Conservation (phyloP, 257 asterid genomes). For the Capsicum chinense region DNA sequence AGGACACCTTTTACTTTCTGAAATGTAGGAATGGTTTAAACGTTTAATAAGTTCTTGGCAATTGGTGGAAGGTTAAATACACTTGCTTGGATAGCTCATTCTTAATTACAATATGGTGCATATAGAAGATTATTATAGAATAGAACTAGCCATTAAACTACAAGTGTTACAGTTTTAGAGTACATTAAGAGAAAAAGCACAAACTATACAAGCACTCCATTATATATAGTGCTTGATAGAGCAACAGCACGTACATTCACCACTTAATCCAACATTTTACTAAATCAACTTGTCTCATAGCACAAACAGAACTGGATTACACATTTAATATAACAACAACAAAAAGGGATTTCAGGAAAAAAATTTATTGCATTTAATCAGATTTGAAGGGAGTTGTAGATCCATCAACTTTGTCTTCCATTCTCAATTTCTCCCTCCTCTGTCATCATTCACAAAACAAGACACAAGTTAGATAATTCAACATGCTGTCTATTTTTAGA, state of each 20-base stretch:
- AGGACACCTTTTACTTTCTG: not conserved
- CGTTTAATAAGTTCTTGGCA: not conserved
- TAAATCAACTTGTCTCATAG: conserved; percentile 15
- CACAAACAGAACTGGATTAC: not conserved
- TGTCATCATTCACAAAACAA: not conserved
- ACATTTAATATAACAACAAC: not conserved
- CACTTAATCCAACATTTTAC: conserved; percentile 17
- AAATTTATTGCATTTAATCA: conserved; percentile 5
- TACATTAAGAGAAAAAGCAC: not conserved
- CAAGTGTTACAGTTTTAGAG: not conserved
- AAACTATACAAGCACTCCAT: conserved; percentile 28
- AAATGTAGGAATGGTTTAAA: not conserved
- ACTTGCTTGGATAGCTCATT: not conserved
- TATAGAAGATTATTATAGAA: not conserved
- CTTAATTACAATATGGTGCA: not conserved
- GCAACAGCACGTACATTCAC: not conserved
- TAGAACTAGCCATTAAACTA: not conserved
- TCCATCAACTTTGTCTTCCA: conserved; percentile 5
- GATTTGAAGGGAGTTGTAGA: conserved; percentile 4
- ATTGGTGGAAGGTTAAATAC: not conserved
- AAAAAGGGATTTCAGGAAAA: not conserved
- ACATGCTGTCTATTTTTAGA: not conserved
- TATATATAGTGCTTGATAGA: conserved; percentile 15
- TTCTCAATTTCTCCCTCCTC: conserved; percentile 31
- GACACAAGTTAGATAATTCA: not conserved